Evolutionary conservation across 768 basidiomycete genomes (phyloP).

Genomic region (Stropharia rugosoannulata): DNA sequence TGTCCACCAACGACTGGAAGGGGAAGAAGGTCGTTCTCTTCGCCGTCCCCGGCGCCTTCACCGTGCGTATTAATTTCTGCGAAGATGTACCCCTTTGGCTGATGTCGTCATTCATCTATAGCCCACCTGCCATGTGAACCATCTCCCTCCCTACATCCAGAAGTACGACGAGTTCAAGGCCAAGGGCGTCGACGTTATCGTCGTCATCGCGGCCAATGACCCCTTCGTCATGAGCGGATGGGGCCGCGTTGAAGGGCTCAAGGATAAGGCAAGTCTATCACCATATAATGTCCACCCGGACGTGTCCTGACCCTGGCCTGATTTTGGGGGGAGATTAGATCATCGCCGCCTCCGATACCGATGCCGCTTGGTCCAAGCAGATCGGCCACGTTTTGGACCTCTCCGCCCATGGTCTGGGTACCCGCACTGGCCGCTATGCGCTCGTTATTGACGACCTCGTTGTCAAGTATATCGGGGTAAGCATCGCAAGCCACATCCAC

Average conservation of each 20-base stretch:
- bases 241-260: constrained; percentile 54
- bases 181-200: constrained; percentile 74
- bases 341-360: constrained; percentile 53
- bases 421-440: constrained; percentile 62
- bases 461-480: constrained; percentile 62
- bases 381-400: constrained; percentile 59
- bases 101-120: constrained; percentile 41
- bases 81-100: constrained; percentile 12
- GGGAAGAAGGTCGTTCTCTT: constrained; percentile 82
- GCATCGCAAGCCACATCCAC: constrained; percentile 16
- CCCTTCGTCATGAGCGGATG: constrained; percentile 72
- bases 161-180: constrained; percentile 73
- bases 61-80: constrained; percentile 42
- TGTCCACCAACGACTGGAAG: constrained; percentile 67
- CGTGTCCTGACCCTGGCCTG: constrained; percentile 1
- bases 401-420: constrained; percentile 45
- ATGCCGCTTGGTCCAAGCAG: constrained; percentile 53
- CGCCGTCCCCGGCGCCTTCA: constrained; percentile 80
- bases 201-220: constrained; percentile 79
- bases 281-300: constrained; percentile 7
- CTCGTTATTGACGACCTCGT: constrained; percentile 69
- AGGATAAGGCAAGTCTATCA: constrained; percentile 56
- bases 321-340: constrained; percentile 39
- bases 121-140: constrained; percentile 65
- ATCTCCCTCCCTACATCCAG: constrained; percentile 64